A percentile compares a stretch with the other conserved stretches of the same genome.
phyloP scores from a whole-genome alignment of 306 rosid species.

The Coriaria nepalensis region DNA sequence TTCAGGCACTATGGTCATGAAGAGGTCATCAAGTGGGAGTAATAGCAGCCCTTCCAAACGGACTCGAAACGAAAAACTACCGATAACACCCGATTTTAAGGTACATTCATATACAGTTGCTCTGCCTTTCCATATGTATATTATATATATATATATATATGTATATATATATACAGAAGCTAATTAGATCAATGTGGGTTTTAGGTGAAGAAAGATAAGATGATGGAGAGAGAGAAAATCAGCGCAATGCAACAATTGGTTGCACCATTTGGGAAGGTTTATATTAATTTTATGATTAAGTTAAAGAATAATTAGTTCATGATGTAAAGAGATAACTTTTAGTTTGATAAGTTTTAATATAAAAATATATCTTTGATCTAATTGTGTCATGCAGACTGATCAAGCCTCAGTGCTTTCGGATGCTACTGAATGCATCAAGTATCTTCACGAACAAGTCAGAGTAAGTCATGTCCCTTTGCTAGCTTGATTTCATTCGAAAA shows the following conservation, averaged over 20 bases:
- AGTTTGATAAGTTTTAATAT: background rate
- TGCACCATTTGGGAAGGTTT: slow-evolving; percentile 98
- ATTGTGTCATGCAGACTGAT: slow-evolving; percentile 68
- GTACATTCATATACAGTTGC: slow-evolving; percentile 21
- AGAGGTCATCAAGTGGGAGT: slow-evolving; percentile 36
- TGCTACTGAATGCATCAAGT: slow-evolving; percentile 91
- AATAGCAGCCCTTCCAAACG: slow-evolving; percentile 58
- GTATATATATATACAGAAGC: slow-evolving; percentile 20
- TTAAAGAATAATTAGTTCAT: slow-evolving; percentile 17
- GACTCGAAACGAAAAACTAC: slow-evolving; percentile 67
- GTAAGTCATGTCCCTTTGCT: slow-evolving; percentile 33
- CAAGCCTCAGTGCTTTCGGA: slow-evolving; percentile 99
- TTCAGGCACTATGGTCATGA: slow-evolving; percentile 45
- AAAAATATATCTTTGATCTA: slow-evolving; percentile 1
- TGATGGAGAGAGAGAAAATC: slow-evolving; percentile 91
- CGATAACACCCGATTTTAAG: slow-evolving; percentile 97
- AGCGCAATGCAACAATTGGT: slow-evolving; percentile 99
- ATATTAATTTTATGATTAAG: slow-evolving; percentile 3
- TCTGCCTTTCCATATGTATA: background rate
- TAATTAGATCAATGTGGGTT: slow-evolving; percentile 12
- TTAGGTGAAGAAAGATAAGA: slow-evolving; percentile 97
- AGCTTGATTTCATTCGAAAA: no score
- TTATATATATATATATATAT: no score
- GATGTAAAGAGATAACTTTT: background rate
- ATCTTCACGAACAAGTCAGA: slow-evolving; percentile 82